Percentiles rank a stretch among this genome's conserved stretches.
Conservation (phyloP, 371 early-diverging fungal genomes). For the Synchytrium microbalum region DNA sequence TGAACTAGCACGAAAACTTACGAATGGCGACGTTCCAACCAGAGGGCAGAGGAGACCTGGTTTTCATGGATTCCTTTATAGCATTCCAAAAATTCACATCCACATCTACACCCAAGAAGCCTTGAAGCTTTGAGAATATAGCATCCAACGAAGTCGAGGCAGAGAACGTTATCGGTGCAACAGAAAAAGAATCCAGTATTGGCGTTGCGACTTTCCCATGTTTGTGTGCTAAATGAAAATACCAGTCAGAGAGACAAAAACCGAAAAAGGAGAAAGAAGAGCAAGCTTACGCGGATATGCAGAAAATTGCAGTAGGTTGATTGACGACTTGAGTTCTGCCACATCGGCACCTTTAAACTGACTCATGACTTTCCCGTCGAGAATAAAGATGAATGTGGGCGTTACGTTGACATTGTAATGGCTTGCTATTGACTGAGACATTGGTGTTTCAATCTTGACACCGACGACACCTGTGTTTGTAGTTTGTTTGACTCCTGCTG, state of each 20-base stretch:
- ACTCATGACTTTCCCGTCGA: conserved; percentile 46
- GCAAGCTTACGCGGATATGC: conserved; percentile 57
- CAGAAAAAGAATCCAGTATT: conserved; percentile 38
- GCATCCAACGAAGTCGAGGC: conserved; percentile 46
- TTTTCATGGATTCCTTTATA: no score
- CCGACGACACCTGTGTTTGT: conserved; percentile 47
- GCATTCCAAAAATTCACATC: no score
- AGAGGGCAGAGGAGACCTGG: no score
- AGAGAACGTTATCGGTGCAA: conserved; percentile 48
- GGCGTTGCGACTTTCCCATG: conserved; percentile 42
- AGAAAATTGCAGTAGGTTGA: conserved; percentile 54
- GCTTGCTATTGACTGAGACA: conserved; percentile 45
- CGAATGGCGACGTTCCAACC: no score
- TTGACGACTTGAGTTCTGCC: conserved; percentile 50
- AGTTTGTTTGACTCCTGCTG: no score
- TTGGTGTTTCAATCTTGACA: conserved; percentile 53
- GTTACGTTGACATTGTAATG: conserved; percentile 54
- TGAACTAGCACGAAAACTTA: no score
- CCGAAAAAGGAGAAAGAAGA: neutral
- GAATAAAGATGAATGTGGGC: conserved; percentile 60
- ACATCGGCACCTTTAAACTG: conserved; percentile 61
- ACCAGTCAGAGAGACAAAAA: neutral
- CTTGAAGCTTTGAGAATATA: conserved; percentile 48
- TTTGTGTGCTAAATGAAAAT: conserved; percentile 46
- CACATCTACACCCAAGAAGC: conserved; percentile 28